Conservation (phyloP, 257 asterid genomes). For the Nicotiana sylvestris region DNA sequence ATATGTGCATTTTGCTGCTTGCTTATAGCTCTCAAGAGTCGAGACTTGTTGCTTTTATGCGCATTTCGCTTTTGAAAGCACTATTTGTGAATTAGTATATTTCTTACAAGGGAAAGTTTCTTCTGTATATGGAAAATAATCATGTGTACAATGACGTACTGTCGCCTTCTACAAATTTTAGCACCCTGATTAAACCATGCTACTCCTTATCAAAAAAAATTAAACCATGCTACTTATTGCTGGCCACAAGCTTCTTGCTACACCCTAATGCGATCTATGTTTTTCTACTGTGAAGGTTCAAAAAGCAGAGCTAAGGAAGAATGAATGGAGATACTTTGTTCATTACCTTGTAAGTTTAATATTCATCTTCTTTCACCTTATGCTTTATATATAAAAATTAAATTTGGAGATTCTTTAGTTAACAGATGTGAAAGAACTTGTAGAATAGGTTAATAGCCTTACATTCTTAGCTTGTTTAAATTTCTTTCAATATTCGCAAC, state of each 20-base stretch:
- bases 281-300: conserved; percentile 58
- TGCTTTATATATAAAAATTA: not conserved
- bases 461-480: conserved; percentile 3
- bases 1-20: not conserved
- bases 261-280: conserved; percentile 17
- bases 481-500: not conserved
- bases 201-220: no score
- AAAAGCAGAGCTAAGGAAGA: conserved; percentile 80
- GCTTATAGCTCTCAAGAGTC: not conserved
- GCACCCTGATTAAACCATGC: not conserved
- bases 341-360: conserved; percentile 84
- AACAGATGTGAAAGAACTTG: not conserved
- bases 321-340: conserved; percentile 83
- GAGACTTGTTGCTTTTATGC: not conserved
- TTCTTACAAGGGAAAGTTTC: not conserved
- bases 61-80: not conserved
- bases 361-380: conserved; percentile 1
- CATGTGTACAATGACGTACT: not conserved
- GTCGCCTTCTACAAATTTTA: not conserved
- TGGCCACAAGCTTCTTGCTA: not conserved
- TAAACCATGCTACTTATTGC: not conserved
- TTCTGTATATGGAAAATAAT: not conserved
- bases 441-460: not conserved
- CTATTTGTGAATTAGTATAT: not conserved
- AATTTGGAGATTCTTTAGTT: not conserved